These are phyloP conservation scores for Hymenoscyphus albidus DNA, from an alignment of 2,329 filamentous ascomycete species.

Conservation along the genomic window DNA sequence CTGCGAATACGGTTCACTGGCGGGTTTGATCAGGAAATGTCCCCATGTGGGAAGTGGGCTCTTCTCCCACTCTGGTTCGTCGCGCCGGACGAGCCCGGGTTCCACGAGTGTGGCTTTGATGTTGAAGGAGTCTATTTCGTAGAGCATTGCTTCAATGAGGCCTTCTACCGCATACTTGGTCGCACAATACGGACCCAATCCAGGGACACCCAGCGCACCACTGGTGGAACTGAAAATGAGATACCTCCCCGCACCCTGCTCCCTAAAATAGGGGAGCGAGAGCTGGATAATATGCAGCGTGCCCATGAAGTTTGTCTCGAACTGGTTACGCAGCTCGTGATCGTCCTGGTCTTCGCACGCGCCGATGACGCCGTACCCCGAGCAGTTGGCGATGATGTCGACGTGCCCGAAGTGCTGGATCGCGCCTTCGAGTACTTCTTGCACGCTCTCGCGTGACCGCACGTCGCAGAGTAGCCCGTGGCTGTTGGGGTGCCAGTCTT, in stretches of 20 bases:
- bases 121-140: constrained; percentile 88
- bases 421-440: constrained; percentile 64
- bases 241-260: constrained; percentile 73
- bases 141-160: constrained; percentile 92
- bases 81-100: constrained; percentile 80
- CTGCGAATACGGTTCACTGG: constrained; percentile 75
- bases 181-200: constrained; percentile 89
- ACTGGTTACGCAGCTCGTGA: constrained; percentile 89
- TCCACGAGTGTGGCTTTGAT: constrained; percentile 93
- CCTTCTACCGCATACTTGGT: constrained; percentile 97
- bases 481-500: constrained; percentile 66
- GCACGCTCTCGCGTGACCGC: constrained; percentile 73
- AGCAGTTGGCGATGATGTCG: constrained; percentile 90
- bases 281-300: constrained; percentile 89
- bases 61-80: constrained; percentile 61
- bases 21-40: constrained; percentile 85
- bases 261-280: constrained; percentile 81
- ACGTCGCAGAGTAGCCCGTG: constrained; percentile 87
- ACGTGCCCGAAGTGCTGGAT: constrained; percentile 74
- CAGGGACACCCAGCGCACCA: constrained; percentile 88
- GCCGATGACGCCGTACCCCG: constrained; percentile 91
- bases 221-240: constrained; percentile 92
- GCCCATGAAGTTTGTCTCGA: constrained; percentile 97
- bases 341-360: constrained; percentile 97
- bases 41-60: constrained; percentile 74